Percentiles rank a stretch among this genome's conserved stretches.
phyloP scores from a whole-genome alignment of 2,329 filamentous ascomycete genomes.

The Dactylellina haptotyla region DNA sequence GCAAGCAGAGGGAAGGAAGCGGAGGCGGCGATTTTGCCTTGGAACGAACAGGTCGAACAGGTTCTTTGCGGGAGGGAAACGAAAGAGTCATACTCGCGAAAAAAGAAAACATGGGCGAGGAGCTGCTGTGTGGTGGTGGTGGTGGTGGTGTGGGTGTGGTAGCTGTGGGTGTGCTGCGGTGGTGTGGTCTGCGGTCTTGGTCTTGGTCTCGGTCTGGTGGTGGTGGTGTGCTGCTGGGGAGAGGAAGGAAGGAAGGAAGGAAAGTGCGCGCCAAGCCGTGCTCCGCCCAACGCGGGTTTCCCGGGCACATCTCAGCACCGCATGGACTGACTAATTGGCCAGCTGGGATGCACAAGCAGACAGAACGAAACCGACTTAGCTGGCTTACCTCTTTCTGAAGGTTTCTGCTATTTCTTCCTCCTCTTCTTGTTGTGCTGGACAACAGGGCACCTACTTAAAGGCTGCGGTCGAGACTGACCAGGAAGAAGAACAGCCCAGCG shows the following conservation, averaged over 20 bases:
- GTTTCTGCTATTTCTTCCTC: background rate
- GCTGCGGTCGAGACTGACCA: constrained; percentile 2
- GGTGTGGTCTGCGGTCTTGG: background rate
- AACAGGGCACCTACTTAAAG: constrained; percentile 19
- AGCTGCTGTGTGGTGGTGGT: too few species aligned
- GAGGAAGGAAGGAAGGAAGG: background rate
- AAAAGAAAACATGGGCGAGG: too few species aligned
- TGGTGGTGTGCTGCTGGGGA: background rate
- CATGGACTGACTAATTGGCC: background rate
- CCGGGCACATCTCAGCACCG: constrained; percentile 1
- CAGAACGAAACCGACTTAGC: too few species aligned
- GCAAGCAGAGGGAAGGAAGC: too few species aligned
- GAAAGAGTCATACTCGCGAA: background rate
- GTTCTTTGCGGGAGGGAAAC: background rate
- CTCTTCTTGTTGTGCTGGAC: background rate
- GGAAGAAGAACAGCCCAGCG: background rate
- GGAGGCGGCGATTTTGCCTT: constrained; percentile 18
- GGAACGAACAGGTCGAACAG: too few species aligned
- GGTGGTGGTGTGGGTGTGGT: too few species aligned
- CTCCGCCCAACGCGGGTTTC: background rate
- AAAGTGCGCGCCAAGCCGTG: background rate
- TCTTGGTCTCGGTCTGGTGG: background rate
- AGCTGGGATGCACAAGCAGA: too few species aligned
- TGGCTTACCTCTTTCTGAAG: background rate
- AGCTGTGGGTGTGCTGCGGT: background rate